These are phyloP conservation scores for Novymonas esmeraldas DNA, from an alignment of 208 protist genomes.

Conservation along the genomic window DNA sequence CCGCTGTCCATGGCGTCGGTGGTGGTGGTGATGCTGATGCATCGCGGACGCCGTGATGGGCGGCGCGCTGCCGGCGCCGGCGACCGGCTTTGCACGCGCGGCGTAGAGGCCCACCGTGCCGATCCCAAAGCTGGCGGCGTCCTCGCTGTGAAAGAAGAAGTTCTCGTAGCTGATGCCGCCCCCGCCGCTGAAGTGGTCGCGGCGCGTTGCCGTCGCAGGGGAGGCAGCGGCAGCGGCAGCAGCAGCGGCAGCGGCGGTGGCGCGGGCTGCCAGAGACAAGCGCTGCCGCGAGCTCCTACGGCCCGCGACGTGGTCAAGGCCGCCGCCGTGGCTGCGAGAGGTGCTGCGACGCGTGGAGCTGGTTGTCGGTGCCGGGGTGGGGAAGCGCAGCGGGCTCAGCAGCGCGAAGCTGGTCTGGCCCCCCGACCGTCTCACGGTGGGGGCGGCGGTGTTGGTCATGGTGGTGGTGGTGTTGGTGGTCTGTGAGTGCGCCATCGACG, in stretches of 20 bases:
- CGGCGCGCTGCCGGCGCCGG: background rate
- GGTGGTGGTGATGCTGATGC: background rate
- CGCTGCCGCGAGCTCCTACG: background rate
- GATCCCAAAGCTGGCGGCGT: constrained; percentile 33
- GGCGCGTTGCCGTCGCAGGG: background rate
- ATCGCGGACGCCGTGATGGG: background rate
- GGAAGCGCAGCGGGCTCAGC: background rate
- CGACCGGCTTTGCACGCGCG: constrained; percentile 7
- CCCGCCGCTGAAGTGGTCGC: constrained; percentile 16
- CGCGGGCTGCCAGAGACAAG: background rate
- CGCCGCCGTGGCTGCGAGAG: background rate
- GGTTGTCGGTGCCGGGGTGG: background rate
- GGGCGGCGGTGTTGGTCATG: background rate
- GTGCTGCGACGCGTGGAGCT: background rate
- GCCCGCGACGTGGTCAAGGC: background rate
- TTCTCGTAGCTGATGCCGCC: constrained; percentile 29
- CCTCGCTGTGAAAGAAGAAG: constrained; percentile 38
- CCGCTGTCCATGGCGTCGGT: background rate
- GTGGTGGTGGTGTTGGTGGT: background rate
- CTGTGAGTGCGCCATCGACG: background rate
- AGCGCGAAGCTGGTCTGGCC: background rate
- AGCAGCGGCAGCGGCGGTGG: background rate
- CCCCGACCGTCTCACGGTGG: background rate
- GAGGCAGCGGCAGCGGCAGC: background rate
- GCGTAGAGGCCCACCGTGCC: constrained; percentile 64